A percentile compares a stretch with the other conserved stretches of the same genome.
These are phyloP conservation scores for Mycena chlorophos DNA, from an alignment of 768 basidiomycete species.

Conservation along the genomic window DNA sequence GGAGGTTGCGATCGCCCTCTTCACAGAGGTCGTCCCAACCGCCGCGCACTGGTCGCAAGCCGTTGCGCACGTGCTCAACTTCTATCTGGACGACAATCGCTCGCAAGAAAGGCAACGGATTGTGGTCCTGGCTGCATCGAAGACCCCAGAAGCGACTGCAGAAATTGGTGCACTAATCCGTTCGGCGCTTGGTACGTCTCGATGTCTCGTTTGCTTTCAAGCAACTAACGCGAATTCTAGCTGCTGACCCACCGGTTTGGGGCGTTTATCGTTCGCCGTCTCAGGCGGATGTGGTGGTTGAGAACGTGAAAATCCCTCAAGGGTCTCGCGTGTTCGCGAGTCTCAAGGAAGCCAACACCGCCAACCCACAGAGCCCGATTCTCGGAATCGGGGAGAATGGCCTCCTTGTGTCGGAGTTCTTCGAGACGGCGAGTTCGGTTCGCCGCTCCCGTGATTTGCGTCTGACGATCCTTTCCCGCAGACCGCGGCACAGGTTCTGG, in stretches of 20 bases:
- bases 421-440: conserved; percentile 35
- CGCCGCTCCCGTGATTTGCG: neutral
- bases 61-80: conserved; percentile 58
- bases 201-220: neutral
- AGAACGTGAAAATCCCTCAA: conserved; percentile 28
- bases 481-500: conserved; percentile 47
- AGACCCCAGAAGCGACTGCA: conserved; percentile 24
- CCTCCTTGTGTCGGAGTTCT: conserved; percentile 39
- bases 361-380: conserved; percentile 32
- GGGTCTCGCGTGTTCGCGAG: conserved; percentile 37
- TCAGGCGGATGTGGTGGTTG: conserved; percentile 28
- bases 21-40: conserved; percentile 57
- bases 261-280: conserved; percentile 42
- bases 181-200: conserved; percentile 46
- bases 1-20: conserved; percentile 49
- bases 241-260: conserved; percentile 38
- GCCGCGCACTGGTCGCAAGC: conserved; percentile 56
- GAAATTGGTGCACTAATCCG: conserved; percentile 45
- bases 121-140: conserved; percentile 32
- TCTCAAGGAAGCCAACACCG: conserved; percentile 38
- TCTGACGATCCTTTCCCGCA: conserved; percentile 20
- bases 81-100: conserved; percentile 49
- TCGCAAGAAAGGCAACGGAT: conserved; percentile 41
- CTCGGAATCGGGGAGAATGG: conserved; percentile 34
- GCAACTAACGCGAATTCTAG: conserved; percentile 17